Evolutionary conservation across 2,329 filamentous ascomycete genomes (phyloP), one percentile per base, ranked within the genome.

Genomic region (Zelopaecilomyces penicillatus): DNA sequence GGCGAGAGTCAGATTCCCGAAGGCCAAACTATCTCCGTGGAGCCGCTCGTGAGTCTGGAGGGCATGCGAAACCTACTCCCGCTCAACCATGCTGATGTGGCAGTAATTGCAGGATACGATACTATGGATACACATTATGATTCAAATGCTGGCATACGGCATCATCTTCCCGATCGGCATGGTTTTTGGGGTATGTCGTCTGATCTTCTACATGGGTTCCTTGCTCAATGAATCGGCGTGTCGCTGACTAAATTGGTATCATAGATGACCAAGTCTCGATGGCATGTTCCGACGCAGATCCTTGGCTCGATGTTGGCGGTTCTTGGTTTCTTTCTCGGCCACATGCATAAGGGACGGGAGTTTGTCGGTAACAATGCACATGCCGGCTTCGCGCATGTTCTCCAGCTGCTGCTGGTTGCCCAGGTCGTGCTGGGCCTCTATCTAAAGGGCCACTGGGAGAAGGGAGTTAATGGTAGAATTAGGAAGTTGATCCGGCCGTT

Each of bases 81-180:
- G 19, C 19, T 19, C 19, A 19, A 19, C 19, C 19, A 19, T 19
- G 19, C 19, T 19, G 19, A 19, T 19, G 19, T 19, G 19, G 19
- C 19, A 19, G 19, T 19, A 19, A 12, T 12, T 19, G 28, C 52
- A 82, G 77, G 93, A 97, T 64, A 76, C 82, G 36, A 87, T 82
- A 57, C 67, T 98, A 78, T 98, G 93, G 93, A 75, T 84, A 54
- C 93, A 98, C 67, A 97, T 98, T 58, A 75, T 95, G 48, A 66
- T 95, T 38, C 90, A 95, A 74, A 84, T 82, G 63, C 60, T 93
- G 47, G 81, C 89, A 46, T 97, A 94, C 72, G 93, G 93, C 50
- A 74, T 98, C 54, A 78, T 97, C 47, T 97, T 95, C 59, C 93
- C 93, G 8, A 75, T 87, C 11, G 93, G 93, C 56, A 97, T 98